Conservation (phyloP, 2,329 filamentous ascomycete genomes). For the Penicillium sp. region DNA sequence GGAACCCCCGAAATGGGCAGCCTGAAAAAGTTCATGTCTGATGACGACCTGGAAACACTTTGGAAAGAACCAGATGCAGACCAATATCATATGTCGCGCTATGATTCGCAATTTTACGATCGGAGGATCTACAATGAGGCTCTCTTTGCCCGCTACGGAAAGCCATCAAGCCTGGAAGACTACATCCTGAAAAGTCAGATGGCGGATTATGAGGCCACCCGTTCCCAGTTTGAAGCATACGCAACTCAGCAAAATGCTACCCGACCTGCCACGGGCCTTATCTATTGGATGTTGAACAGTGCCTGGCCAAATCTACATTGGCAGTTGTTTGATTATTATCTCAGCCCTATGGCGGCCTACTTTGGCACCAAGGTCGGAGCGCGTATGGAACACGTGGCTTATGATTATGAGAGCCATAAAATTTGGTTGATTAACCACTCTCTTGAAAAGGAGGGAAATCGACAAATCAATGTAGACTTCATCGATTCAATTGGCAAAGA, state of each 20-base stretch:
- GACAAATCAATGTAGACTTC: constrained; percentile 50
- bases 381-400: constrained; percentile 54
- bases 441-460: constrained; percentile 35
- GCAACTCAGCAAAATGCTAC: constrained; percentile 49
- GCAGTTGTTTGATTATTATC: constrained; percentile 63
- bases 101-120: constrained; percentile 54
- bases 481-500: constrained; percentile 48
- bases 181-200: constrained; percentile 61
- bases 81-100: constrained; percentile 60
- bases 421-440: constrained; percentile 58
- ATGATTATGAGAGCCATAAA: constrained; percentile 48
- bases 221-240: constrained; percentile 59
- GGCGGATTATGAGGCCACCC: constrained; percentile 62
- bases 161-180: constrained; percentile 52
- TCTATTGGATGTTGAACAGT: constrained; percentile 68
- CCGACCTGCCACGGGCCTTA: constrained; percentile 56
- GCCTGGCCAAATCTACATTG: constrained; percentile 65
- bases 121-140: constrained; percentile 58
- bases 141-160: constrained; percentile 52
- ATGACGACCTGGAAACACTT: constrained; percentile 52
- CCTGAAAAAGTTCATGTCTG: constrained; percentile 53
- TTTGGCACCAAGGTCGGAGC: constrained; percentile 56
- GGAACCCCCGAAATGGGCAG: constrained; percentile 58
- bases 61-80: constrained; percentile 55
- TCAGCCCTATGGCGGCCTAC: constrained; percentile 57